Evolutionary conservation across 179 eudicot species (phyloP).

Genomic region (Gypsophila paniculata): DNA sequence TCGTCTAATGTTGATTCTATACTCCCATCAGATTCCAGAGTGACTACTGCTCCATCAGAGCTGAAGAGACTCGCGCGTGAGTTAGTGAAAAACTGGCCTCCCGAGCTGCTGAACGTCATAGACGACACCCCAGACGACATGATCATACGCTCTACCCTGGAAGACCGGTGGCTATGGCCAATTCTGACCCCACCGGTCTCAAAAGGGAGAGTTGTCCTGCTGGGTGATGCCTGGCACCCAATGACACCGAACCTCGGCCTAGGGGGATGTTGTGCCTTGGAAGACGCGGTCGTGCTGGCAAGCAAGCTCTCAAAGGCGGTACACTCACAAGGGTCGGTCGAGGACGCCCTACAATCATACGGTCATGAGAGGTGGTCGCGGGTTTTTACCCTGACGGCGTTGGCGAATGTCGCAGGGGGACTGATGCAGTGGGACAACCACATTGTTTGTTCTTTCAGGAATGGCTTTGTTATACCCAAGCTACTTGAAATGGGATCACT

Average conservation of each 20-base stretch:
- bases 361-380: background rate
- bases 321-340: background rate
- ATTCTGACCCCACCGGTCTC: slow-evolving; percentile 56
- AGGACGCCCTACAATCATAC: background rate
- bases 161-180: slow-evolving; percentile 94
- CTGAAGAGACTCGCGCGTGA: slow-evolving; percentile 54
- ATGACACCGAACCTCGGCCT: slow-evolving; percentile 97
- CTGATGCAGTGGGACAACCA: background rate
- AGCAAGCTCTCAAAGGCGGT: slow-evolving; percentile 33
- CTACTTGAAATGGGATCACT: background rate
- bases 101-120: slow-evolving; percentile 49
- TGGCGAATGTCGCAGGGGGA: background rate
- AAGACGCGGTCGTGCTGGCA: slow-evolving; percentile 66
- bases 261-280: slow-evolving; percentile 90
- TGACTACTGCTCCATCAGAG: slow-evolving; percentile 45
- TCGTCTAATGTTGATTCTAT: background rate
- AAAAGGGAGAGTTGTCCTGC: slow-evolving; percentile 59
- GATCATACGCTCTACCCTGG: slow-evolving; percentile 47
- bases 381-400: background rate
- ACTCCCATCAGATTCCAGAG: slow-evolving; percentile 49
- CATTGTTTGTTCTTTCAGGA: background rate
- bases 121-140: slow-evolving; percentile 57
- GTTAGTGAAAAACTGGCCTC: slow-evolving; percentile 50
- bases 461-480: no score
- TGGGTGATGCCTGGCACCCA: slow-evolving; percentile 97